A percentile compares a stretch with the other conserved stretches of the same genome.
Conservation (phyloP, 768 basidiomycete species). For the Xerocomellus chrysenteron region DNA sequence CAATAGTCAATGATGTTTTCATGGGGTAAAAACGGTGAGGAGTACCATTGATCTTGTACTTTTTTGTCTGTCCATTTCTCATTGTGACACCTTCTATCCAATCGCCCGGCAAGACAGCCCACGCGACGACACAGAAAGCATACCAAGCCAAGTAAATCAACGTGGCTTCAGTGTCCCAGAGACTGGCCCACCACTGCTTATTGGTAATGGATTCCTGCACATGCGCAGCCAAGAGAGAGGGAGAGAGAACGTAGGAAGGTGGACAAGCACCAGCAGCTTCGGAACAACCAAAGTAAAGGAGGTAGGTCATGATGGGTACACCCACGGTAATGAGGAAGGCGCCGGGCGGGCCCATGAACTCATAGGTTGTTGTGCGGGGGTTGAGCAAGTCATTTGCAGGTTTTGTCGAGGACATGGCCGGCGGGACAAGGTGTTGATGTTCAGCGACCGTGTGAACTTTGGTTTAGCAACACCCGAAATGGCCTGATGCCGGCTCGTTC, state of each 20-base stretch:
- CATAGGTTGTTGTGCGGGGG: conserved; percentile 69
- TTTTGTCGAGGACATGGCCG: conserved; percentile 22
- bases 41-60: conserved; percentile 95
- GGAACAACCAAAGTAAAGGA: conserved; percentile 76
- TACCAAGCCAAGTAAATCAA: conserved; percentile 88
- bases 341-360: conserved; percentile 82
- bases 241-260: conserved; percentile 44
- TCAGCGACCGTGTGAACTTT: conserved; percentile 9
- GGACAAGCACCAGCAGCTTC: conserved; percentile 70
- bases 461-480: background rate
- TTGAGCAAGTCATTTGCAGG: conserved; percentile 47
- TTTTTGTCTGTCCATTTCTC: conserved; percentile 71
- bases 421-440: background rate
- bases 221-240: conserved; percentile 32
- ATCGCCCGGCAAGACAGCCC: conserved; percentile 77
- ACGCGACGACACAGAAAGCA: conserved; percentile 77
- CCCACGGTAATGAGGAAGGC: conserved; percentile 67
- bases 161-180: conserved; percentile 83
- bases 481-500: background rate
- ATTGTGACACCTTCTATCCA: conserved; percentile 67
- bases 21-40: background rate
- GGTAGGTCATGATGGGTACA: conserved; percentile 71
- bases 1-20: background rate
- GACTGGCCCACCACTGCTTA: conserved; percentile 61
- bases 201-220: conserved; percentile 48